These are phyloP conservation scores for Phaeotremella skinneri DNA, from an alignment of 768 basidiomycete genomes.

Conservation along the genomic window DNA sequence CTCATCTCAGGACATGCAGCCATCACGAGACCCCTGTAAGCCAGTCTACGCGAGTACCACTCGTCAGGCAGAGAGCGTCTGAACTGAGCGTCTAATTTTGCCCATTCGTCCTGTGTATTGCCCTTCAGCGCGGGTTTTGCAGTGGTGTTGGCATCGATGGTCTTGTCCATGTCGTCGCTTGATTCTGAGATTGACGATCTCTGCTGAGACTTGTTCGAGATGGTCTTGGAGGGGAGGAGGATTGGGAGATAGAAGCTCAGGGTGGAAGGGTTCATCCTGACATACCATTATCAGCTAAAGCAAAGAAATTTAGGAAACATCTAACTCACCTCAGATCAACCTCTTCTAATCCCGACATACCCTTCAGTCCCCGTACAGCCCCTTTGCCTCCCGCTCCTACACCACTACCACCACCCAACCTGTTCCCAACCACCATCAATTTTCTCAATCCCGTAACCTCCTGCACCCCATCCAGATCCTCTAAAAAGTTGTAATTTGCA, in stretches of 20 bases:
- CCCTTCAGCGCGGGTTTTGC: background rate
- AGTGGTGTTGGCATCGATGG: conserved; percentile 3
- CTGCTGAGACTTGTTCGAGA: background rate
- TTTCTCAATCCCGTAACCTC: conserved; percentile 75
- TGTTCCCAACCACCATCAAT: conserved; percentile 76
- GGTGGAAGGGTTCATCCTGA: conserved; percentile 91
- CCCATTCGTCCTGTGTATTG: conserved; percentile 56
- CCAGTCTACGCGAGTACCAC: conserved; percentile 78
- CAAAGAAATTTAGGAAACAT: background rate
- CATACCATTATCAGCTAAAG: background rate
- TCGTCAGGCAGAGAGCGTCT: conserved; percentile 85
- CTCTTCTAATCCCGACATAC: conserved; percentile 79
- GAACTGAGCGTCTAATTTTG: conserved; percentile 78
- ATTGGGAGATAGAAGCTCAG: conserved; percentile 93
- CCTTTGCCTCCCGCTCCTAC: conserved; percentile 54
- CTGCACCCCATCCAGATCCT: conserved; percentile 65
- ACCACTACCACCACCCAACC: conserved; percentile 58
- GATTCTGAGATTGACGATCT: conserved; percentile 9
- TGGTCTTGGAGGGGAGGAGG: conserved; percentile 62
- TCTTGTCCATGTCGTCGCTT: background rate
- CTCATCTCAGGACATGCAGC: conserved; percentile 64
- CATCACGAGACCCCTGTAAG: conserved; percentile 87
- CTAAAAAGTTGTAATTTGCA: conserved; percentile 92
- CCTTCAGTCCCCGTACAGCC: conserved; percentile 67
- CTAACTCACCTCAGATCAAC: conserved; percentile 77